These are phyloP conservation scores for Saturnispora diversa DNA, from an alignment of 805 yeast genomes.

Conservation along the genomic window DNA sequence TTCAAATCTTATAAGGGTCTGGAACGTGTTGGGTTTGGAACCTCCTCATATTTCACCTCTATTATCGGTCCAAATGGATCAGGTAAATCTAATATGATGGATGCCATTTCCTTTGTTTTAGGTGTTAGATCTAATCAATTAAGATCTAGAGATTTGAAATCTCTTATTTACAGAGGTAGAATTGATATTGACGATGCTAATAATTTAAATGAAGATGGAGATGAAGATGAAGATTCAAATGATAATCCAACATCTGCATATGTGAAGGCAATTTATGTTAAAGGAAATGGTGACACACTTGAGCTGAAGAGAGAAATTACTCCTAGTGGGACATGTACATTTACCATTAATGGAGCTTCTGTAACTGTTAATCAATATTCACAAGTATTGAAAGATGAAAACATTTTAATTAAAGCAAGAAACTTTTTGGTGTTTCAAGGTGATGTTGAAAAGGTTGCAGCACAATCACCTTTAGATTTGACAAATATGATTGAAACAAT, in stretches of 20 bases:
- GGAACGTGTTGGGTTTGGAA: slow-evolving; percentile 72
- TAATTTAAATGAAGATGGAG: slow-evolving; percentile 19
- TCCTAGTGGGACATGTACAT: slow-evolving; percentile 54
- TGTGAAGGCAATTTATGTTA: slow-evolving; percentile 71
- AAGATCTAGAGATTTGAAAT: slow-evolving; percentile 65
- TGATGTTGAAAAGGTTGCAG: slow-evolving; percentile 88
- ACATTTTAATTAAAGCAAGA: slow-evolving; percentile 78
- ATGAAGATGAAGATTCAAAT: slow-evolving; percentile 34
- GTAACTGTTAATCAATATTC: slow-evolving; percentile 63
- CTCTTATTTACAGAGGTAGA: slow-evolving; percentile 74
- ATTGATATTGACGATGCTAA: slow-evolving; percentile 27
- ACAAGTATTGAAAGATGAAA: slow-evolving; percentile 59
- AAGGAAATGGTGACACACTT: slow-evolving; percentile 48
- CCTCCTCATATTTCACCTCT: slow-evolving; percentile 66
- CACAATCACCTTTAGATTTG: slow-evolving; percentile 73
- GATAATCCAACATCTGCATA: slow-evolving; percentile 58
- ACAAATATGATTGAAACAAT: slow-evolving; percentile 70
- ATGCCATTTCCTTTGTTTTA: slow-evolving; percentile 85
- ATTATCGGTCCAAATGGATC: slow-evolving; percentile 98
- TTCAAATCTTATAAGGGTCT: slow-evolving; percentile 88
- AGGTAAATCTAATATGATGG: slow-evolving; percentile 96
- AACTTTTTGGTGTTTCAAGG: slow-evolving; percentile 95
- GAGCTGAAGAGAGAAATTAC: slow-evolving; percentile 58
- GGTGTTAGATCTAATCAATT: slow-evolving; percentile 73
- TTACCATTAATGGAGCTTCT: slow-evolving; percentile 50